A percentile compares a stretch with the other conserved stretches of the same genome.
Conservation (phyloP, 257 asterid species). For the Rauvolfia tetraphylla region DNA sequence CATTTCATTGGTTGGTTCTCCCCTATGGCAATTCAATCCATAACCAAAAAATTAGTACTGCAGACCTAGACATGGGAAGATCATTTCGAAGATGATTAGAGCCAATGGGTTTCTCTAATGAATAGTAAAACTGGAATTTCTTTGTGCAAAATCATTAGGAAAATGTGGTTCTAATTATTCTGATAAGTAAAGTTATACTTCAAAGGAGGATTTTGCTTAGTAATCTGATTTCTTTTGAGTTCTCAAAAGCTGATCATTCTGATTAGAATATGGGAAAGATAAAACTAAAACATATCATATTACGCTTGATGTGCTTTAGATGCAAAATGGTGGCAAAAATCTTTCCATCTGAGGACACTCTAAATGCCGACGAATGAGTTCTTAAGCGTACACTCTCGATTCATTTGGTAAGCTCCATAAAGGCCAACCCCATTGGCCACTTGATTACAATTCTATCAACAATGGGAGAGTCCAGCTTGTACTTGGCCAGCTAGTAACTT, state of each 20-base stretch:
- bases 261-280: background rate
- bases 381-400: background rate
- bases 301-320: background rate
- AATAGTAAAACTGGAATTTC: background rate
- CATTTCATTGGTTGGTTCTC: constrained; percentile 50
- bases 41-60: constrained; percentile 13
- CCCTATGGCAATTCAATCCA: constrained; percentile 32
- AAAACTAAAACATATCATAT: background rate
- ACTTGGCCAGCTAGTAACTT: background rate
- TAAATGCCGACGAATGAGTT: background rate
- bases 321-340: background rate
- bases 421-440: background rate
- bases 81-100: background rate
- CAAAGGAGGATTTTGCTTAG: background rate
- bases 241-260: background rate
- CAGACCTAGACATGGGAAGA: background rate
- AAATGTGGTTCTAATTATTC: background rate
- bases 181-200: background rate
- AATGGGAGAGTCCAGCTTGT: background rate
- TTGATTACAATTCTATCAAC: background rate
- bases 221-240: background rate
- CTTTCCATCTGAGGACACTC: background rate
- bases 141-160: background rate
- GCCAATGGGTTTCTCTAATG: background rate
- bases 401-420: background rate